Conservation (phyloP, 73 alveolate genomes). For the Breviolum minutum region DNA sequence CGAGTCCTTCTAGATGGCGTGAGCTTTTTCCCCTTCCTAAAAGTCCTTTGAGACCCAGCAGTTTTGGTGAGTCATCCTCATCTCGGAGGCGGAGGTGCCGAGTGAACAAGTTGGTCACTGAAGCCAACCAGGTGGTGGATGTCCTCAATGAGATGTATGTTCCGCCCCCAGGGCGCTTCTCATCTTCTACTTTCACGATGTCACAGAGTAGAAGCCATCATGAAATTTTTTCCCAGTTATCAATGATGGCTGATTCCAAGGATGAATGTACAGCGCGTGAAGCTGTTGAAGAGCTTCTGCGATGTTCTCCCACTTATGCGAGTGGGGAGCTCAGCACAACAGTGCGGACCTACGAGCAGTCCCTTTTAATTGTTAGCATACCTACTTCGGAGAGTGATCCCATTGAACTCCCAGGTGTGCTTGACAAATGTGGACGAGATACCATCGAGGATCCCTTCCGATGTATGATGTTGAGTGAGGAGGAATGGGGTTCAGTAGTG, state of each 20-base stretch:
- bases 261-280: not conserved
- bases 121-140: not conserved
- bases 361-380: not conserved
- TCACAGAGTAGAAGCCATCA: not conserved
- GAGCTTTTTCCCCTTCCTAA: not conserved
- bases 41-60: not conserved
- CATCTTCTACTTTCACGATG: not conserved
- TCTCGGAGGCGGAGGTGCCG: not conserved
- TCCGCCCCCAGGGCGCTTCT: not conserved
- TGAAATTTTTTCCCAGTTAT: not conserved
- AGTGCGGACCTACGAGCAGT: conserved; percentile 39
- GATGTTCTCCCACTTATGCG: not conserved
- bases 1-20: not conserved
- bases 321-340: not conserved
- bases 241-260: not conserved
- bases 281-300: conserved; percentile 73
- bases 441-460: conserved; percentile 1
- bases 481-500: not conserved
- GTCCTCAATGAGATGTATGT: not conserved
- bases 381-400: not conserved
- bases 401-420: not conserved
- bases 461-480: conserved; percentile 17
- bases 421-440: conserved; percentile 4
- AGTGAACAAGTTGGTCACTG: not conserved
- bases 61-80: not conserved